These are phyloP conservation scores for Misopates orontium DNA, from an alignment of 257 asterid species.

Conservation along the genomic window DNA sequence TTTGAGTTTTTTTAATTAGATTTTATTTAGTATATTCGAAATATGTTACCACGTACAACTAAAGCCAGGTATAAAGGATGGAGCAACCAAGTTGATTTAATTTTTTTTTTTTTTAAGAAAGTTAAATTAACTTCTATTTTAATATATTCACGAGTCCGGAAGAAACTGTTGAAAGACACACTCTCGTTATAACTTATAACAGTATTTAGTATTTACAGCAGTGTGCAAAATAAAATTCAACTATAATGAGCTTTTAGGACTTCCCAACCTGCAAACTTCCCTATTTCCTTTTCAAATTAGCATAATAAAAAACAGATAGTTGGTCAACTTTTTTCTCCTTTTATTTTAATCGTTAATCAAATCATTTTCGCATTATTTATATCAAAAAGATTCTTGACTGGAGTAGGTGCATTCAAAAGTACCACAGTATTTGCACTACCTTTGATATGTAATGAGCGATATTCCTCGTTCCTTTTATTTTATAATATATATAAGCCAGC, in stretches of 20 bases:
- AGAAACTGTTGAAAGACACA: background rate
- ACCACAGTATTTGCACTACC: background rate
- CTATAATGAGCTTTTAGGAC: no score
- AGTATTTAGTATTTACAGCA: no score
- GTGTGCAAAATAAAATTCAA: no score
- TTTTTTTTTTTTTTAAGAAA: background rate
- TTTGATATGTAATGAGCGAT: background rate
- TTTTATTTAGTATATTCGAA: no score
- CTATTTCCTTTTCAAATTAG: background rate
- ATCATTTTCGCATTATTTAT: background rate
- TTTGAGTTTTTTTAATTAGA: background rate
- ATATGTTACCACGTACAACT: no score
- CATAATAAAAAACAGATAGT: constrained; percentile 16
- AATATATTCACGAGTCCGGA: no score
- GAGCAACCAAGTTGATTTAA: background rate
- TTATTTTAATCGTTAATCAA: background rate
- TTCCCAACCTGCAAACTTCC: no score
- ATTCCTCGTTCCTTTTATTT: background rate
- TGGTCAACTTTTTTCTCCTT: constrained; percentile 11
- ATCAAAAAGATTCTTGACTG: constrained; percentile 4
- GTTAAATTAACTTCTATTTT: no score
- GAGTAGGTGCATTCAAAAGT: constrained; percentile 9
- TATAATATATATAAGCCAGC: background rate
- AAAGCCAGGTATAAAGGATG: no score
- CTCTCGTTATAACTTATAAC: background rate